phyloP scores from a whole-genome alignment of 2,329 filamentous ascomycete species.

The Fusarium palustre region DNA sequence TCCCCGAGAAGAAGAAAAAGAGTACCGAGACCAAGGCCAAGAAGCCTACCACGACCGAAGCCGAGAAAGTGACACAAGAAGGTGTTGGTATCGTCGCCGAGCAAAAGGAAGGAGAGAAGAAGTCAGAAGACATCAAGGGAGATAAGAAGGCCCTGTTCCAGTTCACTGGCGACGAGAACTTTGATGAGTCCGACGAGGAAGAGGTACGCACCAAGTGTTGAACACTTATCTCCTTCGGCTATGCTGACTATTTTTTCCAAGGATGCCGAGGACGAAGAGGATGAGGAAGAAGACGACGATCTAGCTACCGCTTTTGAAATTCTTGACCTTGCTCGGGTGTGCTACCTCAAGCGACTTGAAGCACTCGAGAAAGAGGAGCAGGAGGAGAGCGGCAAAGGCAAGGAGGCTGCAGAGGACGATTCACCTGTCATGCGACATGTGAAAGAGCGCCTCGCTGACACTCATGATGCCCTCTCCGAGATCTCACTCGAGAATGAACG shows the following conservation, averaged over 20 bases:
- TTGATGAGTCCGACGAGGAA: constrained; percentile 83
- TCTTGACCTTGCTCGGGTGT: constrained; percentile 80
- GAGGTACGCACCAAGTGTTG: constrained; percentile 54
- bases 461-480: constrained; percentile 92
- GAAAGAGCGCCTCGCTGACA: constrained; percentile 90
- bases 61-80: constrained; percentile 60
- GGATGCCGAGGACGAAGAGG: constrained; percentile 57
- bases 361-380: constrained; percentile 49
- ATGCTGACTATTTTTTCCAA: constrained; percentile 25
- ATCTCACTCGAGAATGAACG: constrained; percentile 97
- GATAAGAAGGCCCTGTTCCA: constrained; percentile 85
- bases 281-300: constrained; percentile 75
- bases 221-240: neutral
- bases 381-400: constrained; percentile 56
- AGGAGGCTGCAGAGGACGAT: constrained; percentile 56
- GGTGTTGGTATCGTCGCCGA: constrained; percentile 59
- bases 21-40: constrained; percentile 50
- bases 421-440: constrained; percentile 66
- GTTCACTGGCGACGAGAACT: constrained; percentile 94
- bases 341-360: constrained; percentile 69
- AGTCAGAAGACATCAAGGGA: constrained; percentile 55
- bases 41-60: constrained; percentile 56
- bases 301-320: constrained; percentile 85
- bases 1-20: constrained; percentile 62
- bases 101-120: constrained; percentile 57